Evolutionary conservation across 2,329 filamentous ascomycete species (phyloP).

Genomic region (Byssothecium circinans): DNA sequence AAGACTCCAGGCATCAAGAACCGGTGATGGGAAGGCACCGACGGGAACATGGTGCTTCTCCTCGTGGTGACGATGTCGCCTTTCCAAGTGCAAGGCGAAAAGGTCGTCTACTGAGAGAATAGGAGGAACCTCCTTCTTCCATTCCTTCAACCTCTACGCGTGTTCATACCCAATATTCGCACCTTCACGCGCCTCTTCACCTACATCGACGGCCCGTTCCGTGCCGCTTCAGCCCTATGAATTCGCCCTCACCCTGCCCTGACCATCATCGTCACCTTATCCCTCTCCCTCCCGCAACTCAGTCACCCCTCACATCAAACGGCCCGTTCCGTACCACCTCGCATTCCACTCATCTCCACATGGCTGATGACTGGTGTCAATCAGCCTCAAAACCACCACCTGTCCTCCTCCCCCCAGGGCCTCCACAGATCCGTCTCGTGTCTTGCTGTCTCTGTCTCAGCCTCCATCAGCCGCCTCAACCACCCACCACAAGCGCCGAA

Average conservation of each 20-base stretch:
- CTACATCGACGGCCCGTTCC: background rate
- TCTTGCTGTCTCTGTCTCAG: background rate
- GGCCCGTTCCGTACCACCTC: background rate
- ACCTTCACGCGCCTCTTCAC: background rate
- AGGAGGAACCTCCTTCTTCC: too few relatives aligned
- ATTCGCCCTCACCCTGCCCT: background rate
- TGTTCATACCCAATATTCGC: too few relatives aligned
- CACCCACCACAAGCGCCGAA: background rate
- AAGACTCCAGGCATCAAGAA: background rate
- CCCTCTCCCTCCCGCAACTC: background rate
- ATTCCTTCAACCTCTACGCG: too few relatives aligned
- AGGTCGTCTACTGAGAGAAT: too few relatives aligned
- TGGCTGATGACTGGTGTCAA: background rate
- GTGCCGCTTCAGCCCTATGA: too few relatives aligned
- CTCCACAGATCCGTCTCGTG: background rate
- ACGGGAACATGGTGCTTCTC: background rate
- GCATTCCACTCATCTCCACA: background rate
- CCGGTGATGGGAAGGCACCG: background rate
- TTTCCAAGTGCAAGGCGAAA: too few relatives aligned
- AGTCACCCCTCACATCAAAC: background rate
- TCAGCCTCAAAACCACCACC: background rate
- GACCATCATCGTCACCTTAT: background rate
- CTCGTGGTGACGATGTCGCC: too few relatives aligned
- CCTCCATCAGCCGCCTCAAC: background rate
- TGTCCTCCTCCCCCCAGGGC: background rate